phyloP scores from a whole-genome alignment of 2,329 filamentous ascomycete genomes.

The Dendryphion nanum region DNA sequence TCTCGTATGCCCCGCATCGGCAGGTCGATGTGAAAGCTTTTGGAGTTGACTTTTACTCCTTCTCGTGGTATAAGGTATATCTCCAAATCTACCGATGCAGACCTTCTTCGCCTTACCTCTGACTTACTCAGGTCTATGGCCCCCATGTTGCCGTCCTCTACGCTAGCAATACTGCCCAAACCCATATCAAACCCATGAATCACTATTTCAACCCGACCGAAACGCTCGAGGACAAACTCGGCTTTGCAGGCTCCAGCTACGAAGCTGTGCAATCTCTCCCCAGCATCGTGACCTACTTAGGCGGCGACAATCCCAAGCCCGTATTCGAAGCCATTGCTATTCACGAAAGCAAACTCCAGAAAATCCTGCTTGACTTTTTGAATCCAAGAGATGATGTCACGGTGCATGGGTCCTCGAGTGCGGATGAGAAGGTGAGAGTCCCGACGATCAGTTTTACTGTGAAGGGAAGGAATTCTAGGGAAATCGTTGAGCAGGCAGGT shows the following conservation, averaged over 20 bases:
- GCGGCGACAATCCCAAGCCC: slow-evolving; percentile 32
- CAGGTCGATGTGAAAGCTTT: slow-evolving; percentile 66
- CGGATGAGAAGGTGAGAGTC: slow-evolving; percentile 53
- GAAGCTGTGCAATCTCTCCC: slow-evolving; percentile 66
- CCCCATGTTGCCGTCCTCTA: slow-evolving; percentile 74
- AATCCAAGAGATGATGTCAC: slow-evolving; percentile 52
- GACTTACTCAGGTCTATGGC: slow-evolving; percentile 59
- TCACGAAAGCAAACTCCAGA: slow-evolving; percentile 63
- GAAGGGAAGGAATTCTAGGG: slow-evolving; percentile 54
- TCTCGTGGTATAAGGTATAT: slow-evolving; percentile 74
- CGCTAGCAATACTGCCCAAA: slow-evolving; percentile 57
- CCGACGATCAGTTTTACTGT: slow-evolving; percentile 68
- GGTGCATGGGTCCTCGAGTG: slow-evolving; percentile 57
- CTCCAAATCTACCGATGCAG: background rate
- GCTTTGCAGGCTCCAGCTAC: slow-evolving; percentile 67
- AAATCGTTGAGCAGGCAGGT: slow-evolving; percentile 63
- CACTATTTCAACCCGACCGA: slow-evolving; percentile 66
- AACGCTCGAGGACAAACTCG: slow-evolving; percentile 66
- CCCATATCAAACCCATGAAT: slow-evolving; percentile 56
- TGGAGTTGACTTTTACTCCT: slow-evolving; percentile 73
- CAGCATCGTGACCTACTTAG: slow-evolving; percentile 61
- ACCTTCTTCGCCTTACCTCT: too few relatives aligned
- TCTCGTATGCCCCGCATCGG: slow-evolving; percentile 73
- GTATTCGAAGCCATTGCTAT: slow-evolving; percentile 43
- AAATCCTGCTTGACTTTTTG: slow-evolving; percentile 60